Evolutionary conservation across 495 filamentous ascomycete species (phyloP).

Genomic region (Chlorociboria aeruginascens): DNA sequence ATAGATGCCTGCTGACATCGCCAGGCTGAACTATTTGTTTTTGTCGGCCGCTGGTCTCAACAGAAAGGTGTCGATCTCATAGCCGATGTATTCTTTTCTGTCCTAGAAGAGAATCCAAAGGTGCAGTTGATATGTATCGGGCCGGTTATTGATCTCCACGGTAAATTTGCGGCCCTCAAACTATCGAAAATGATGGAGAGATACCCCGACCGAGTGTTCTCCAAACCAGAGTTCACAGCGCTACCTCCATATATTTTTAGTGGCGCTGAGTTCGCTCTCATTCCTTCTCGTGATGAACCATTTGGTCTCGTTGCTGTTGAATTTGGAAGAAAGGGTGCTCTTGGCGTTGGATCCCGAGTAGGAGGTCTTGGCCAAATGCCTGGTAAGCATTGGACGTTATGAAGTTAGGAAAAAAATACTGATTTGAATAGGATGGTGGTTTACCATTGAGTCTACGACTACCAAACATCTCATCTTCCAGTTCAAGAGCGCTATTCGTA

Average conservation of each 20-base stretch:
- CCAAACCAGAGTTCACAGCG: constrained; percentile 65
- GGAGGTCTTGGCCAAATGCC: constrained; percentile 69
- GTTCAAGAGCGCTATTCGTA: constrained; percentile 58
- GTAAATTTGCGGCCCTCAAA: constrained; percentile 66
- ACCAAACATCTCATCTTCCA: constrained; percentile 60
- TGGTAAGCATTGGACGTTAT: constrained; percentile 12
- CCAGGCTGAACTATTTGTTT: constrained; percentile 51
- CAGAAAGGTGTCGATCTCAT: constrained; percentile 73
- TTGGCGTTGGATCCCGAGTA: constrained; percentile 58
- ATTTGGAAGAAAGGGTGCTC: constrained; percentile 66
- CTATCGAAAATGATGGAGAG: constrained; percentile 58
- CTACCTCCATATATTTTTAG: constrained; percentile 67
- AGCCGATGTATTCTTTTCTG: constrained; percentile 60
- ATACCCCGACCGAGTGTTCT: constrained; percentile 64
- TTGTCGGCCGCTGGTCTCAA: constrained; percentile 69
- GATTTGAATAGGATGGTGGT: constrained; percentile 42
- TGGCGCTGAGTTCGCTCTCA: constrained; percentile 71
- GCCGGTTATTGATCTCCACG: constrained; percentile 68
- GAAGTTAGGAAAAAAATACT: no score
- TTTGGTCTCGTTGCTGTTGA: constrained; percentile 73
- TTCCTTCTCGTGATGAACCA: constrained; percentile 69
- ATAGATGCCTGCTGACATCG: no score
- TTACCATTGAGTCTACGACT: constrained; percentile 55
- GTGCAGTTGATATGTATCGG: constrained; percentile 62
- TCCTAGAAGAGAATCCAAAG: constrained; percentile 54